Percentiles rank a stretch among this genome's conserved stretches.
Evolutionary conservation across 2,329 filamentous ascomycete species (phyloP).

Genomic region (Penicillium sp.): DNA sequence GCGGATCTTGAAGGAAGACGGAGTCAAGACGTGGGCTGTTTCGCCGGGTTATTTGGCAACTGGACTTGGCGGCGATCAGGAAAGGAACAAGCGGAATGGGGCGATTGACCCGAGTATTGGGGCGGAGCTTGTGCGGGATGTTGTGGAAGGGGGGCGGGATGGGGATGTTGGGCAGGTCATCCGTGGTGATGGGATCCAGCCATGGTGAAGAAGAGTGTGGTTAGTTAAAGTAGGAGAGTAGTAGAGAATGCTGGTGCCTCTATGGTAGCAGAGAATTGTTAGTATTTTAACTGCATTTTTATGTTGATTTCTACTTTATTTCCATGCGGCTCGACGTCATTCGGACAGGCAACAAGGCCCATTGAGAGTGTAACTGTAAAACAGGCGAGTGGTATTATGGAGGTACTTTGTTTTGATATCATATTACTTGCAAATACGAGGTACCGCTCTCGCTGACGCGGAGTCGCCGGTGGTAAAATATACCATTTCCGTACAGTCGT

Average conservation of each 20-base stretch:
- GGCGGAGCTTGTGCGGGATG: conserved; percentile 44
- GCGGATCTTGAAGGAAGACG: conserved; percentile 51
- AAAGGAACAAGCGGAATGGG: conserved; percentile 24
- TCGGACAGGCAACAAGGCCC: not conserved
- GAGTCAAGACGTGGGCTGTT: conserved; percentile 56
- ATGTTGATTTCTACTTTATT: too few relatives aligned
- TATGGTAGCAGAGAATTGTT: not conserved
- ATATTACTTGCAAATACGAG: not conserved
- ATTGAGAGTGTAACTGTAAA: not conserved
- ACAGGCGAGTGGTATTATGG: not conserved
- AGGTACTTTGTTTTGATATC: not conserved
- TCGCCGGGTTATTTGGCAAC: conserved; percentile 57
- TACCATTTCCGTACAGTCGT: too few relatives aligned
- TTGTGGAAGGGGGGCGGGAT: conserved; percentile 49
- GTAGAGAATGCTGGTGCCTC: not conserved
- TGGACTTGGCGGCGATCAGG: conserved; percentile 43
- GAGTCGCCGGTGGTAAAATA: not conserved
- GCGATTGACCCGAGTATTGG: conserved; percentile 42
- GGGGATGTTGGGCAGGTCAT: conserved; percentile 46
- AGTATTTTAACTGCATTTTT: not conserved
- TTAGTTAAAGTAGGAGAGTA: too few relatives aligned
- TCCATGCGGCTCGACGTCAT: not conserved
- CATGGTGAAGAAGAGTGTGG: not conserved
- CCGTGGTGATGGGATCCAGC: conserved; percentile 19
- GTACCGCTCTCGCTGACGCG: not conserved